Conservation (phyloP, 306 rosid species). For the Alnus glutinosa region DNA sequence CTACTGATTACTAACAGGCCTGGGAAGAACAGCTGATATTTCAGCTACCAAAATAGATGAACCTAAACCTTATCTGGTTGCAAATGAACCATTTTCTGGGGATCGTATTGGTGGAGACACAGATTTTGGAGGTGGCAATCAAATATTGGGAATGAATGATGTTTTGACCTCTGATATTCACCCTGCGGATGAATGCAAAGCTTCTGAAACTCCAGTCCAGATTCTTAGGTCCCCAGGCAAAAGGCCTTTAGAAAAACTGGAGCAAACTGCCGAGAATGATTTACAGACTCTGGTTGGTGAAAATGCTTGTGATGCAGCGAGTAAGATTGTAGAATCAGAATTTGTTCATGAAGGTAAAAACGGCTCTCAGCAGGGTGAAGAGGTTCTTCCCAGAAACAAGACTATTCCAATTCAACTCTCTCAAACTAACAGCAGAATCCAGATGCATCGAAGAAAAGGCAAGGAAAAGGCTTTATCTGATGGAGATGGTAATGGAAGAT, state of each 20-base stretch:
- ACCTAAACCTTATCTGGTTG: constrained; percentile 32
- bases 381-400: constrained; percentile 19
- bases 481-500: constrained; percentile 39
- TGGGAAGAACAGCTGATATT: constrained; percentile 24
- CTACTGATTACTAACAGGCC: constrained; percentile 39
- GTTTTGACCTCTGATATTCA: constrained; percentile 23
- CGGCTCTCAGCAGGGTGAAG: constrained; percentile 34
- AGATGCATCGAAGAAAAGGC: constrained; percentile 39
- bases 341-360: constrained; percentile 17
- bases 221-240: constrained; percentile 32
- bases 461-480: constrained; percentile 61
- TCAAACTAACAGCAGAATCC: constrained; percentile 48
- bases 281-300: constrained; percentile 31
- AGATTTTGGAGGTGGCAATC: constrained; percentile 31
- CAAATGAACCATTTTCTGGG: constrained; percentile 31
- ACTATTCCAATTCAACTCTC: constrained; percentile 36
- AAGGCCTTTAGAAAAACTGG: constrained; percentile 38
- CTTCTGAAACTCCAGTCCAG: constrained; percentile 24
- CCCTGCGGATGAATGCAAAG: constrained; percentile 27
- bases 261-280: constrained; percentile 63
- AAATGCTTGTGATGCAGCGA: constrained; percentile 31
- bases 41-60: constrained; percentile 34
- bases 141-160: constrained; percentile 29
- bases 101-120: constrained; percentile 32
- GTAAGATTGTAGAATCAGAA: constrained; percentile 29